Percentiles rank a stretch among this genome's conserved stretches.
Evolutionary conservation across 768 basidiomycete genomes (phyloP).

Genomic region (Kondoa subrosea): DNA sequence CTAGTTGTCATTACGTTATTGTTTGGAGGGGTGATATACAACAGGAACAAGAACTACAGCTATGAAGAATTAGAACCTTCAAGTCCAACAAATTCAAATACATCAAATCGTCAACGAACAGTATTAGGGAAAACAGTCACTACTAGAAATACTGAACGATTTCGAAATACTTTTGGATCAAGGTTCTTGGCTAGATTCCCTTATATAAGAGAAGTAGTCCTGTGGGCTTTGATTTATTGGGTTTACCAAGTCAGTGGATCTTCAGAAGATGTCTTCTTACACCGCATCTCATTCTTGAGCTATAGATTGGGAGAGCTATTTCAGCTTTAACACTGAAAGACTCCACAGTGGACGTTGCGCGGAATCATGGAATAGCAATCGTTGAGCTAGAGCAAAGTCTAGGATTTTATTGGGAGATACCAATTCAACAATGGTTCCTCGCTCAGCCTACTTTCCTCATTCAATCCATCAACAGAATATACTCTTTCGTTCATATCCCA

Average conservation of each 20-base stretch:
- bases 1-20: not conserved
- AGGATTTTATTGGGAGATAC: not conserved
- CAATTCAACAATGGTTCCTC: conserved; percentile 5
- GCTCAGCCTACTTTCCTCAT: not conserved
- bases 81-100: not conserved
- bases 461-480: not conserved
- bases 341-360: not conserved
- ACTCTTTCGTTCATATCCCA: conserved; percentile 3
- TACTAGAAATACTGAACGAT: not conserved
- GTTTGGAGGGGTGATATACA: not conserved
- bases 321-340: not conserved
- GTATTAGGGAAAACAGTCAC: not conserved
- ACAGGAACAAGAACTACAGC: not conserved
- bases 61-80: not conserved
- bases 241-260: not conserved
- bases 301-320: not conserved
- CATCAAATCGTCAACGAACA: not conserved
- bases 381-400: not conserved
- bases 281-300: too few relatives aligned
- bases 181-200: conserved; percentile 1
- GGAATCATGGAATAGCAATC: not conserved
- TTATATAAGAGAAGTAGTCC: not conserved
- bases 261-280: not conserved
- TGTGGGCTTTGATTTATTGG: not conserved
- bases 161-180: not conserved